These are phyloP conservation scores for Aspergillus sergii DNA, from an alignment of 2,329 filamentous ascomycete genomes.

Conservation along the genomic window DNA sequence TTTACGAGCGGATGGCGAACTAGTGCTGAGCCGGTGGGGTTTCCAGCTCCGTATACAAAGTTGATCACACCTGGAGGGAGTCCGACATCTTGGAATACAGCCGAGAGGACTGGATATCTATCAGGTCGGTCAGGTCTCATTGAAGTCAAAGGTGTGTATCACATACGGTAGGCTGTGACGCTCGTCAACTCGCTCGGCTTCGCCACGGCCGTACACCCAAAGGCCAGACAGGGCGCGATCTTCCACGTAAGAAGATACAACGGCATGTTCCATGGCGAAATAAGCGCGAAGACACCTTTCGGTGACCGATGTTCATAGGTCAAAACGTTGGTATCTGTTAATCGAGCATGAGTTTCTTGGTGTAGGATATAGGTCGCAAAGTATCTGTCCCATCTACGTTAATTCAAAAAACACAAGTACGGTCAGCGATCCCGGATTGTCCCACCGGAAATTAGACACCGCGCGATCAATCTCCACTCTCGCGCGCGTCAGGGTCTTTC, in stretches of 20 bases:
- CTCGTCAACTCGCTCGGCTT: conserved; percentile 24
- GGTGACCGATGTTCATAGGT: conserved; percentile 26
- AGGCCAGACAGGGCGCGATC: conserved; percentile 24
- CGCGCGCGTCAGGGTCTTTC: conserved; percentile 19
- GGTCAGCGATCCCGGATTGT: not conserved
- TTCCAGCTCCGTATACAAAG: conserved; percentile 18
- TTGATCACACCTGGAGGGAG: conserved; percentile 21
- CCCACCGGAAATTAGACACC: conserved; percentile 20
- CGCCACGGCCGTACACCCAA: conserved; percentile 22
- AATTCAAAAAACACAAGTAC: not conserved
- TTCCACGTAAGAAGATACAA: conserved; percentile 25
- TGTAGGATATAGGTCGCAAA: conserved; percentile 15
- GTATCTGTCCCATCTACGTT: not conserved
- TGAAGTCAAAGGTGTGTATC: not conserved
- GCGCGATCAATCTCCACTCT: conserved; percentile 21
- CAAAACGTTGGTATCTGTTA: conserved; percentile 13
- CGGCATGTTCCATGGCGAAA: conserved; percentile 26
- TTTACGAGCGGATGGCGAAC: conserved; percentile 18
- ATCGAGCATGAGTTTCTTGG: conserved; percentile 12
- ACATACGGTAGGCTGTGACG: conserved; percentile 18
- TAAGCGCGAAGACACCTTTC: conserved; percentile 21
- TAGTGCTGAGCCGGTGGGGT: conserved; percentile 16
- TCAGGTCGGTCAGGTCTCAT: not conserved
- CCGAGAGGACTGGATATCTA: conserved; percentile 14
- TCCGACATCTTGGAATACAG: conserved; percentile 18